Conservation (phyloP, 768 basidiomycete genomes). For the Calocybe cyanea region DNA sequence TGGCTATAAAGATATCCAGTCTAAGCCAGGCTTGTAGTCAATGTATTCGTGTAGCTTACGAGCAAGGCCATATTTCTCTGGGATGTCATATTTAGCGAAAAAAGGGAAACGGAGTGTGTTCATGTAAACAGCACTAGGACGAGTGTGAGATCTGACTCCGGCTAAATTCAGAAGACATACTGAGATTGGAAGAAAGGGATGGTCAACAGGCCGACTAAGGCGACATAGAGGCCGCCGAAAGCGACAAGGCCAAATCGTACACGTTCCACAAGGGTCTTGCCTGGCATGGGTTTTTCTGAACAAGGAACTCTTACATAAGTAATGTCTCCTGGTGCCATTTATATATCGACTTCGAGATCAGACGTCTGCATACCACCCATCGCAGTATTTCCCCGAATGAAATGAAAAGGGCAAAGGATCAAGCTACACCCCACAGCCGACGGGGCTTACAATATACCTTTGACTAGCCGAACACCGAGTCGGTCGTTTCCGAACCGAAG, state of each 20-base stretch:
- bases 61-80: constrained; percentile 78
- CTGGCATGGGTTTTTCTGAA: too few relatives aligned
- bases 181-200: constrained; percentile 68
- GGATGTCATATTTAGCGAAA: constrained; percentile 57
- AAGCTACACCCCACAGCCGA: too few relatives aligned
- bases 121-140: constrained; percentile 45
- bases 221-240: constrained; percentile 51
- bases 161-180: constrained; percentile 36
- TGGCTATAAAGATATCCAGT: constrained; percentile 41
- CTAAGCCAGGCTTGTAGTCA: neutral
- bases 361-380: too few relatives aligned
- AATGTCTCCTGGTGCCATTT: too few relatives aligned
- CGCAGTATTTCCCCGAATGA: too few relatives aligned
- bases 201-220: constrained; percentile 47
- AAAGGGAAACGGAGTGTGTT: constrained; percentile 64
- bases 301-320: too few relatives aligned
- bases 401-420: too few relatives aligned
- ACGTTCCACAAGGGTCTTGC: constrained; percentile 8
- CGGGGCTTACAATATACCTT: too few relatives aligned
- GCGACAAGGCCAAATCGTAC: constrained; percentile 32
- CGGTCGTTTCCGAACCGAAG: too few relatives aligned
- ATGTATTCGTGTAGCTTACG: constrained; percentile 37
- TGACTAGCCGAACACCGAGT: too few relatives aligned
- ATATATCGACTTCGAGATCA: too few relatives aligned
- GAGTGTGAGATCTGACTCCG: neutral